These are phyloP conservation scores for Sporobolomyces roseus DNA, from an alignment of 768 basidiomycete species.

Conservation along the genomic window DNA sequence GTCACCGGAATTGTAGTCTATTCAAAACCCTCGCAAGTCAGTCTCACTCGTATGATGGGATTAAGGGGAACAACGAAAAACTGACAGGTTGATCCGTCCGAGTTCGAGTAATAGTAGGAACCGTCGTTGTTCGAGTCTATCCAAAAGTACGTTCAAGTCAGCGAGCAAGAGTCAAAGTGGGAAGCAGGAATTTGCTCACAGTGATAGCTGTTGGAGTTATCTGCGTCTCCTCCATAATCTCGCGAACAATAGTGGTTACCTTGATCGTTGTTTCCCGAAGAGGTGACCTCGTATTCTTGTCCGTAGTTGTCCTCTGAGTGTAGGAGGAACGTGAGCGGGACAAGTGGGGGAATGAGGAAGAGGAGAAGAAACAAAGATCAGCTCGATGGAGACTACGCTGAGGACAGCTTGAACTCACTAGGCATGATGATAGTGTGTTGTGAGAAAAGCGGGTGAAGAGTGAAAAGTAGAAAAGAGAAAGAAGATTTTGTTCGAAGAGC, in stretches of 20 bases:
- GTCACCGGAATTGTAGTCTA: conserved; percentile 55
- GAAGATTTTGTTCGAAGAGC: too few relatives aligned
- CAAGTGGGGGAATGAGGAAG: too few relatives aligned
- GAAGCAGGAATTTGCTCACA: conserved; percentile 57
- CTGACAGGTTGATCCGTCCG: conserved; percentile 55
- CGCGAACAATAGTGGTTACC: conserved; percentile 64
- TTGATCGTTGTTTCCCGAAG: conserved; percentile 46
- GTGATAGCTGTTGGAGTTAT: conserved; percentile 56
- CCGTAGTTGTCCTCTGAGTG: conserved; percentile 28
- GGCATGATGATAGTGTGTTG: neutral
- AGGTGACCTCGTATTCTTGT: conserved; percentile 1
- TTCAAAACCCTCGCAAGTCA: too few relatives aligned
- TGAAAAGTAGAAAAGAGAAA: too few relatives aligned
- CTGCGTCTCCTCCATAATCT: conserved; percentile 49
- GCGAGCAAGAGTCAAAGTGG: too few relatives aligned
- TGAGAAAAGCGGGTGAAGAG: neutral
- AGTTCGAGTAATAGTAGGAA: conserved; percentile 63
- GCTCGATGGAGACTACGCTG: too few relatives aligned
- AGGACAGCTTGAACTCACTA: neutral
- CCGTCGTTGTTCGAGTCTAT: conserved; percentile 52
- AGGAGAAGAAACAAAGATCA: too few relatives aligned
- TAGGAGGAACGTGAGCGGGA: too few relatives aligned
- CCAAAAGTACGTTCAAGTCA: too few relatives aligned
- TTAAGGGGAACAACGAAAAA: too few relatives aligned
- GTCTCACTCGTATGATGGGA: too few relatives aligned